phyloP scores from a whole-genome alignment of 2,329 filamentous ascomycete genomes.

The Phaeosphaeria sp. region DNA sequence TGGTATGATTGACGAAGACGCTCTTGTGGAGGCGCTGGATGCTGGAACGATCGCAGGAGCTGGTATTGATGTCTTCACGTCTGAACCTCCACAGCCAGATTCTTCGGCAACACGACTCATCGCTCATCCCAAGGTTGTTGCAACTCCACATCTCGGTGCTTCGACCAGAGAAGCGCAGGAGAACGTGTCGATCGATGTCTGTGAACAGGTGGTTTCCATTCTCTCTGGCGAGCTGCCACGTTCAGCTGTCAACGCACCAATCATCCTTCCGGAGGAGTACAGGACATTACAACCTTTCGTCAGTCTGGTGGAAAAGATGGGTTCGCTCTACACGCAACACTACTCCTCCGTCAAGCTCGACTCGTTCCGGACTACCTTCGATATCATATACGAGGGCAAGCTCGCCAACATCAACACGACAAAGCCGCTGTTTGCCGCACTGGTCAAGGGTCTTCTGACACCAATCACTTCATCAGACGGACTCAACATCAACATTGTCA shows the following conservation, averaged over 20 bases:
- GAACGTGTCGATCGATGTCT: conserved; percentile 83
- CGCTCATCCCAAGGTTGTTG: conserved; percentile 73
- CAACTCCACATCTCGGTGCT: conserved; percentile 80
- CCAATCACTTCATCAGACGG: conserved; percentile 72
- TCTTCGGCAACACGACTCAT: conserved; percentile 69
- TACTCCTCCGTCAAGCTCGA: conserved; percentile 55
- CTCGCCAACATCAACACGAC: conserved; percentile 75
- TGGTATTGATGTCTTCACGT: conserved; percentile 80
- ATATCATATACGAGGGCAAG: conserved; percentile 79
- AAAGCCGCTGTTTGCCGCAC: conserved; percentile 77
- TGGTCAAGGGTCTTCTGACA: conserved; percentile 77
- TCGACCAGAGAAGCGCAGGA: conserved; percentile 84
- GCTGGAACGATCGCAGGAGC: conserved; percentile 76
- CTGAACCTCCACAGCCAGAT: conserved; percentile 69
- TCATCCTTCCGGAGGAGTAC: conserved; percentile 83
- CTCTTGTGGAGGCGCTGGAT: conserved; percentile 73
- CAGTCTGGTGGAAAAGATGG: conserved; percentile 78
- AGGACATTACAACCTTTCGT: conserved; percentile 79
- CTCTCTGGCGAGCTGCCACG: conserved; percentile 75
- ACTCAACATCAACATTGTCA: conserved; percentile 80
- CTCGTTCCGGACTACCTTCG: conserved; percentile 70
- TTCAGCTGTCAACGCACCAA: conserved; percentile 78
- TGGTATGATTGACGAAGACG: conserved; percentile 79
- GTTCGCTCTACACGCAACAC: conserved; percentile 79
- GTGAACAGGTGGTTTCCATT: conserved; percentile 78